These are phyloP conservation scores for Phoenix dactylifera DNA, from an alignment of 176 grass and related monocot species.

Conservation along the genomic window DNA sequence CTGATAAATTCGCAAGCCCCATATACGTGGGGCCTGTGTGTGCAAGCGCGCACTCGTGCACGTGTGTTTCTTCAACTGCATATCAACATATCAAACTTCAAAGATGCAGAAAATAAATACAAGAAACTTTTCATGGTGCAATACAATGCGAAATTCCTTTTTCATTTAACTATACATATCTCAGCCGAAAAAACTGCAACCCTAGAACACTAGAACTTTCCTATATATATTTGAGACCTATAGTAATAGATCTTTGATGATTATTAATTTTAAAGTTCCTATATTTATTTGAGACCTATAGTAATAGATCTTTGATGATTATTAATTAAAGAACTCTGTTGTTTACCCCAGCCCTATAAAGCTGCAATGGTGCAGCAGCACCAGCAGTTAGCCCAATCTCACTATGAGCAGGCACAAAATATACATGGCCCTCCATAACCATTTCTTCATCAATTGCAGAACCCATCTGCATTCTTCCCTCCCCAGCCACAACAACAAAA, in stretches of 20 bases:
- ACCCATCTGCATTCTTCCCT: slow-evolving; percentile 32
- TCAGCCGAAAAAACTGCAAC: too few relatives aligned
- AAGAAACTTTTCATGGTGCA: too few relatives aligned
- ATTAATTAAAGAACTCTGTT: slow-evolving; percentile 56
- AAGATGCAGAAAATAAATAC: too few relatives aligned
- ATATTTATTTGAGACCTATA: neutral
- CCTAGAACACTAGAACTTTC: too few relatives aligned
- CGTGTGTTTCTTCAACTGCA: too few relatives aligned
- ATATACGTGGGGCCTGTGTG: too few relatives aligned
- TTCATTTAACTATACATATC: too few relatives aligned
- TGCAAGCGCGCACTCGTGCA: too few relatives aligned
- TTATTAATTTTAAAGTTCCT: slow-evolving; percentile 14
- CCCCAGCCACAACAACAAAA: slow-evolving; percentile 50
- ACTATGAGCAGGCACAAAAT: slow-evolving; percentile 49
- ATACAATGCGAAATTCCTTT: too few relatives aligned
- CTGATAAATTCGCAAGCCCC: too few relatives aligned
- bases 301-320: neutral
- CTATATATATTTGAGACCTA: too few relatives aligned
- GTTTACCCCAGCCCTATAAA: slow-evolving; percentile 79
- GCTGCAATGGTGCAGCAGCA: slow-evolving; percentile 21
- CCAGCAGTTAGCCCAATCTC: slow-evolving; percentile 44
- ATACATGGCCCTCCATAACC: slow-evolving; percentile 49
- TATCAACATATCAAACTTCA: too few relatives aligned
- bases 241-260: neutral
- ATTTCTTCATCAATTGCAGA: slow-evolving; percentile 22